phyloP scores from a whole-genome alignment of 306 rosid species.

The Fagus crenata region DNA sequence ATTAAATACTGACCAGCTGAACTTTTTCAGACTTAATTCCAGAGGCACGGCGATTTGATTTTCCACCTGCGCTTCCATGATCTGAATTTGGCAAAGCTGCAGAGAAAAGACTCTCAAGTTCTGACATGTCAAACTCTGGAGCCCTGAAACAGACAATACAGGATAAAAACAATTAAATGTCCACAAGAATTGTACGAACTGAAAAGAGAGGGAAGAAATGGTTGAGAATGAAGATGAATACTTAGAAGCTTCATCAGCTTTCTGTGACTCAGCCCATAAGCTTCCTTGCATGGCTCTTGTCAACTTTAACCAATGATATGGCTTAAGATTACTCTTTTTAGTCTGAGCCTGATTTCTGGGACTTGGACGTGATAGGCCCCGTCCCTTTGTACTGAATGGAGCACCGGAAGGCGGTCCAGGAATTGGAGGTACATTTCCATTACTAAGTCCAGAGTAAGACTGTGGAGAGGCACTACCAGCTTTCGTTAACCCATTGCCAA shows the following conservation, averaged over 20 bases:
- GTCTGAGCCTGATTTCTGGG: slow-evolving; percentile 49
- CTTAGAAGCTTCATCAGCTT: slow-evolving; percentile 76
- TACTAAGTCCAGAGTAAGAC: slow-evolving; percentile 33
- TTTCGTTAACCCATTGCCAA: slow-evolving; percentile 47
- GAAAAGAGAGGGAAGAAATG: slow-evolving; percentile 29
- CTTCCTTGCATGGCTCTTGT: slow-evolving; percentile 97
- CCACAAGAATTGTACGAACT: slow-evolving; percentile 16
- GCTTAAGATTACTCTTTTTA: slow-evolving; percentile 78
- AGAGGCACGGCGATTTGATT: slow-evolving; percentile 48
- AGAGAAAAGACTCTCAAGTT: slow-evolving; percentile 91
- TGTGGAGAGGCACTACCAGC: slow-evolving; percentile 33
- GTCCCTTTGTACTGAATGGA: slow-evolving; percentile 66
- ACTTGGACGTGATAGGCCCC: slow-evolving; percentile 54
- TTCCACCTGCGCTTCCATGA: slow-evolving; percentile 47
- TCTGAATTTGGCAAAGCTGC: slow-evolving; percentile 63
- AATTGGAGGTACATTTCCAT: slow-evolving; percentile 53
- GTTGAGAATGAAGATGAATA: slow-evolving; percentile 38
- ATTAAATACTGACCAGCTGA: slow-evolving; percentile 63
- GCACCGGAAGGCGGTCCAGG: slow-evolving; percentile 76
- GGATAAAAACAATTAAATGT: slow-evolving; percentile 18
- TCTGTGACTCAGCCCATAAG: slow-evolving; percentile 94
- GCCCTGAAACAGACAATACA: slow-evolving; percentile 57
- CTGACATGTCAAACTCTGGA: slow-evolving; percentile 97
- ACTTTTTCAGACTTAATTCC: slow-evolving; percentile 73
- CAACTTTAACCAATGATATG: slow-evolving; percentile 95